phyloP scores from a whole-genome alignment of 306 rosid species.

The Cicer yamashitae region DNA sequence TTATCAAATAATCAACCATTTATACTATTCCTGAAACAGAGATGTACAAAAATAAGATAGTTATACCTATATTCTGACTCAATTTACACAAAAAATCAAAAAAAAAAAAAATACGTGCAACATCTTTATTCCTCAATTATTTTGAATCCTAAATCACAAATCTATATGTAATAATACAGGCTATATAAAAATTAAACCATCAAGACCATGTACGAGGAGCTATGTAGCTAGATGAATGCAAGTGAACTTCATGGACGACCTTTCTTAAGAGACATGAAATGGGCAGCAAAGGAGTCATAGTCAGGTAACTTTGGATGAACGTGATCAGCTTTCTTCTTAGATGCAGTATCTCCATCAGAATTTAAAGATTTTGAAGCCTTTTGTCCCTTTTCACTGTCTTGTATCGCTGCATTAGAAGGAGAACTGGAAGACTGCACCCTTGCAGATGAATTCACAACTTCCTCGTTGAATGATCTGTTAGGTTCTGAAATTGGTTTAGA shows the following conservation, averaged over 20 bases:
- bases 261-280: constrained; percentile 70
- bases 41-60: constrained; percentile 28
- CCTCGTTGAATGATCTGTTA: constrained; percentile 46
- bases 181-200: constrained; percentile 36
- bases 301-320: constrained; percentile 94
- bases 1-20: constrained; percentile 5
- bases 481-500: constrained; percentile 48
- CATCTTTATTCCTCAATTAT: constrained; percentile 40
- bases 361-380: constrained; percentile 45
- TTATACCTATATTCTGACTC: constrained; percentile 6
- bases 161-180: constrained; percentile 30
- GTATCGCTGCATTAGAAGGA: constrained; percentile 44
- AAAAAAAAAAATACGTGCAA: constrained; percentile 8
- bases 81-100: constrained; percentile 28
- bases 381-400: constrained; percentile 38
- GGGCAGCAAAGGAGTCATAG: constrained; percentile 70
- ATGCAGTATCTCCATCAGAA: constrained; percentile 43
- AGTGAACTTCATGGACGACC: constrained; percentile 48
- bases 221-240: constrained; percentile 39
- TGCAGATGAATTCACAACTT: constrained; percentile 46
- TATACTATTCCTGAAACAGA: constrained; percentile 20
- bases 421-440: constrained; percentile 45
- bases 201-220: constrained; percentile 35
- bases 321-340: constrained; percentile 62
- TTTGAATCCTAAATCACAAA: constrained; percentile 37